phyloP scores from a whole-genome alignment of 495 filamentous ascomycete genomes.

The Letharia columbiana region DNA sequence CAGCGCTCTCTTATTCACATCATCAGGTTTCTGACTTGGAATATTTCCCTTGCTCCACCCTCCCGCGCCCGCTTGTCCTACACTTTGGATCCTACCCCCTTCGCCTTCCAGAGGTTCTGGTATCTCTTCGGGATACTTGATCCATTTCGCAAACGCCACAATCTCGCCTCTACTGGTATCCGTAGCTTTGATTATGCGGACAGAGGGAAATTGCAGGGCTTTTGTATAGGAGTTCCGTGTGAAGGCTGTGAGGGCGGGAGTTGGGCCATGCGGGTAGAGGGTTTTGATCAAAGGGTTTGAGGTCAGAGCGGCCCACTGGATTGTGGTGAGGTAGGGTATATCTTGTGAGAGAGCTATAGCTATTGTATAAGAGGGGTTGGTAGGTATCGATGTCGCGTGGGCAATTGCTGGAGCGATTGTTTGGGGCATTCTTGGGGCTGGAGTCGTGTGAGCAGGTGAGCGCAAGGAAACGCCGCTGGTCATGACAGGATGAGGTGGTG shows the following conservation, averaged over 20 bases:
- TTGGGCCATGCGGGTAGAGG: conserved; percentile 22
- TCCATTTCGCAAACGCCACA: conserved; percentile 27
- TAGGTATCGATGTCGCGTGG: neutral
- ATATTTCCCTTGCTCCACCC: conserved; percentile 12
- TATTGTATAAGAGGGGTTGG: conserved; percentile 5
- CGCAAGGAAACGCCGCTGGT: neutral
- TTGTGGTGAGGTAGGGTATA: conserved; percentile 19
- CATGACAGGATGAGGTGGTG: neutral
- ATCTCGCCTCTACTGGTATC: conserved; percentile 23
- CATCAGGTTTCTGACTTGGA: conserved; percentile 14
- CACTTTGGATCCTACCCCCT: conserved; percentile 6
- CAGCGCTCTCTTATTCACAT: conserved; percentile 17
- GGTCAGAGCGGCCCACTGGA: conserved; percentile 23
- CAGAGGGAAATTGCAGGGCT: conserved; percentile 18
- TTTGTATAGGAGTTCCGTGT: conserved; percentile 19
- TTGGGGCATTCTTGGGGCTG: neutral
- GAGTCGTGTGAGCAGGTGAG: neutral
- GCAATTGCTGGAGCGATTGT: conserved; percentile 2
- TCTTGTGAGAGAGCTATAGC: conserved; percentile 12
- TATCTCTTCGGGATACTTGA: conserved; percentile 19
- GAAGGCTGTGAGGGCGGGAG: conserved; percentile 16
- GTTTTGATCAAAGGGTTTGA: conserved; percentile 20
- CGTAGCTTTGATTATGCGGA: conserved; percentile 20
- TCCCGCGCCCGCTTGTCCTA: conserved; percentile 3
- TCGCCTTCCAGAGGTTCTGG: conserved; percentile 7